Base-by-base conservation (phyloP, 805 yeast species). In the Spathaspora gorwiae region DNA sequence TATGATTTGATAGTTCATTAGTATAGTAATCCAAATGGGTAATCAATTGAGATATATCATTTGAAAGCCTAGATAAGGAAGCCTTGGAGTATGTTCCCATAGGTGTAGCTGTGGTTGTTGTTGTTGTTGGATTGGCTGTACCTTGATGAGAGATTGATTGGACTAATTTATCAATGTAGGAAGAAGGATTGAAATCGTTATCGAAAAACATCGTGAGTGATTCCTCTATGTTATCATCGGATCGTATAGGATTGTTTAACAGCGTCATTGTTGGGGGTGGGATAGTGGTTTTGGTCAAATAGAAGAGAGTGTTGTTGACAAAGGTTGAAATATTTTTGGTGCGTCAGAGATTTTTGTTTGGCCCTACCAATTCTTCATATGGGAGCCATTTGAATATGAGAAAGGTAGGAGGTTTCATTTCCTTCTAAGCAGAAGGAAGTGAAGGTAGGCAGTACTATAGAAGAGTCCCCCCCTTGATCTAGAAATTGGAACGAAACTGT, bases 121-220 rank as follows among this genome's bases (percentile, higher is more conserved):
- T 45, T 42, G 14, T 33, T 11, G 14, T n/a, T 11, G 35, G 2
- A 24, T 5, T 11, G 5, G 12, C 6, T 9, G 12, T 29, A 3
- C 32, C 32, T 11, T 13, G 19, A 12, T 37, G 11, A 39, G 53
- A 35, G 3, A 74, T 66, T 14, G 73, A 62, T 39, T 76, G 67
- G 48, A 80, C 73, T 12, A 84, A 62, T 2, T 85, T 81, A 57
- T 85, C 87, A 14, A 85, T 73, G 54, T 77, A 85, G 35, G 78
- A 79, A 44, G 79, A 76, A 1, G 89, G 85, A 13, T 76, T 79
- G 56, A 84, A 84, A 26, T 76, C 79, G 15, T 75, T 78, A 50
- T 84, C 87, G 49, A 83, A 81, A 66, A 85, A 85, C 81, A 84
- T 83, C 10, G 79, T 64, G 3, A 84, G 61, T 1, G 83, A 70